Base-by-base conservation (phyloP, 345 rosid genomes). In the Theobroma cacao region DNA sequence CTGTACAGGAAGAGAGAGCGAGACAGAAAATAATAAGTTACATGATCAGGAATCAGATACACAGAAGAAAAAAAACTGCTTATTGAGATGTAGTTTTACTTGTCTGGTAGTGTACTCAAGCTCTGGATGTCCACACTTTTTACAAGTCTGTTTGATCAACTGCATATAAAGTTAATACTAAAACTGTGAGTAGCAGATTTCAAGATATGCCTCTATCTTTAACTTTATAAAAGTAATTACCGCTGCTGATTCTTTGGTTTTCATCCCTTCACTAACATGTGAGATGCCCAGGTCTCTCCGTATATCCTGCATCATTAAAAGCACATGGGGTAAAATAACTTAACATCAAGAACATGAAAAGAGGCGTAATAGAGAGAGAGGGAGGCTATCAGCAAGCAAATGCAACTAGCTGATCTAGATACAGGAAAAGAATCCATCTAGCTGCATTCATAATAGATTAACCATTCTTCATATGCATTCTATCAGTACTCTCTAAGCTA, bases 211-310 rank as follows among this genome's bases (percentile, higher is more conserved):
- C 38, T 26, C 5, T 11, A 10, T 7, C 41, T 45, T 47, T 17
- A 40, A 24, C 48, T 34, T 36, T 26, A 26, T 14, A 53, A 14
- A 48, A n/a, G 40, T 52, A 52, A 40, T 18, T 62, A 74, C 68
- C 77, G 53, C 24, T 1, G 67, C 66, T 15, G 74, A 47, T 70
- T 26, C 36, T 58, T 59, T 26, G 18, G 48, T 41, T 43, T 17
- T 17, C 65, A 41, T 22, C 47, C 75, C 85, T 34, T 77, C 84
- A n/a, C 75, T 79, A 30, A 84, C 77, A 41, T 71, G 70, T 20
- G 87, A 85, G 62, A 84, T 80, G 52, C 90, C 88, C 31, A 85
- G 78, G 67, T 85, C 88, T 77, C 88, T 80, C 68, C 83, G 84
- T 61, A 85, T 78, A 33, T 87, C 88, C 90, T 87, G 84, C 30